Base-by-base conservation (phyloP, 140 eudicot species). In the Oenanthe javanica region DNA sequence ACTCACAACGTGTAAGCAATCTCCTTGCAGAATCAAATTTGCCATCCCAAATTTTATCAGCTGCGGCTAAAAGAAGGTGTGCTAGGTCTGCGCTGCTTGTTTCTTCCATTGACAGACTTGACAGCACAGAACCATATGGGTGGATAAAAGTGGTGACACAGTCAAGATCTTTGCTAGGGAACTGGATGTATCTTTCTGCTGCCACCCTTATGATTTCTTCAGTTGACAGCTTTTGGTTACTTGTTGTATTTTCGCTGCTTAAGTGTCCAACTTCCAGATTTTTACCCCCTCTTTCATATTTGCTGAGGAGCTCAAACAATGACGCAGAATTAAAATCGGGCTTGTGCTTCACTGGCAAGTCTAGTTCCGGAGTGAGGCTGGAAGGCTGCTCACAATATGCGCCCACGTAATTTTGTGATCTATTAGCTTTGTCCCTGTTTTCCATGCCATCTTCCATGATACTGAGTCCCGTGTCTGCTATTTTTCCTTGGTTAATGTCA, bases 41-140 rank as follows among this genome's bases (percentile, higher is more conserved):
- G 42, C 51, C 79, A 6, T 6, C 46, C 9, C 78, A 86, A 21
- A 85, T 85, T 72, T 73, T 70, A 66, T 92, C 94, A 6, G 94
- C 97, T 9, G 94, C 94, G 18, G 81, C 78, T 64, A 92, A 75
- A 10, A 92, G 89, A 78, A 79, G 85, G 57, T 84, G 86, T 63
- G 85, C 86, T 51, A 92, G 89, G 78, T 92, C 97, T 63, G 90
- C 89, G 11, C 90, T 92, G 10, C 86, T 71, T 6, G 86, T 81
- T 25, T 89, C 92, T 25, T 89, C 91, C 2, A 71, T 3, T 5
- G 89, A 82, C 19, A 91, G 84, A 14, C 81, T 84, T 6, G 87
- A 80, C 76, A 82, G 57, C 5, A 84, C 79, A n/a, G 90, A 82
- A 45, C 88, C 85, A 15, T 91, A 89, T 4, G 97, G 97, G 46